Percentiles rank a stretch among this genome's conserved stretches.
These are phyloP conservation scores for Strobilomyces echinocephalus DNA, from an alignment of 768 basidiomycete genomes.

Conservation along the genomic window DNA sequence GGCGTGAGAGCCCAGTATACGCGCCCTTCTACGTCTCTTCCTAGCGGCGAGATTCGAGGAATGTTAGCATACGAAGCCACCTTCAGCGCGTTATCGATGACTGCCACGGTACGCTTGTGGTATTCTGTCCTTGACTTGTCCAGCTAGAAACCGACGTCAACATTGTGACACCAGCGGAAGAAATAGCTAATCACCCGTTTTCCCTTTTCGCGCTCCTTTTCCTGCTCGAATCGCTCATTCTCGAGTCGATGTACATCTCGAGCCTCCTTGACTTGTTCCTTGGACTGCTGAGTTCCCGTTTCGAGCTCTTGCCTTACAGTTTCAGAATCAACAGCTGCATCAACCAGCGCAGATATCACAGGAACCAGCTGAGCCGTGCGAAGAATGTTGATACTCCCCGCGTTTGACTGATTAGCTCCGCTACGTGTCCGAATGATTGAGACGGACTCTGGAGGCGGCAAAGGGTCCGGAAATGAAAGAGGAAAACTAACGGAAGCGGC, in stretches of 20 bases:
- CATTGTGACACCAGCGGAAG: not conserved
- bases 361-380: conserved; percentile 63
- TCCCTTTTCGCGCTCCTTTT: conserved; percentile 51
- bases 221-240: conserved; percentile 27
- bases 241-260: conserved; percentile 42
- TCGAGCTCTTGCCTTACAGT: conserved; percentile 59
- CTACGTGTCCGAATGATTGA: conserved; percentile 46
- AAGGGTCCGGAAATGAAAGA: conserved; percentile 52
- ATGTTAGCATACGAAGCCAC: conserved; percentile 42
- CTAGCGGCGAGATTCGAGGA: conserved; percentile 57
- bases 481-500: conserved; percentile 7
- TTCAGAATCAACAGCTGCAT: conserved; percentile 43
- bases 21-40: conserved; percentile 64
- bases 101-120: conserved; percentile 47
- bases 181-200: conserved; percentile 13
- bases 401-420: conserved; percentile 26
- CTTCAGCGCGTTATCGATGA: conserved; percentile 54
- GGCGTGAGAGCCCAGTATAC: conserved; percentile 66
- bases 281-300: conserved; percentile 48
- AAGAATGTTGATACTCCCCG: conserved; percentile 32
- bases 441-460: conserved; percentile 45
- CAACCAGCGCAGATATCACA: conserved; percentile 55
- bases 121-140: conserved; percentile 40
- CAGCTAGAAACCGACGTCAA: conserved; percentile 26
- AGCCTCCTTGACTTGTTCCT: conserved; percentile 47